Conservation (phyloP, 257 asterid genomes). For the Buddleja alternifolia region DNA sequence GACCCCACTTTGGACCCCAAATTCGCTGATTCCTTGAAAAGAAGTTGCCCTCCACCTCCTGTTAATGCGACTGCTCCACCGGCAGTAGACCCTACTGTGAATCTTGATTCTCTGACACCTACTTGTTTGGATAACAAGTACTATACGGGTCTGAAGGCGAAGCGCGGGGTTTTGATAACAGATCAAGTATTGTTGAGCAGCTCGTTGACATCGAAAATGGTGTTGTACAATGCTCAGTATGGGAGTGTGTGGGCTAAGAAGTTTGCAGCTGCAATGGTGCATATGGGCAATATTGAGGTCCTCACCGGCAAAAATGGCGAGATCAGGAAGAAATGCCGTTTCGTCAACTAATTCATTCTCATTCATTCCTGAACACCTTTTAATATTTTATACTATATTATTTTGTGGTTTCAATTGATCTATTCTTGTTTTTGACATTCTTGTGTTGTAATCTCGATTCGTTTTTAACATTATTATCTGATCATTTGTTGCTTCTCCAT, state of each 20-base stretch:
- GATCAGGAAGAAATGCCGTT: slow-evolving; percentile 53
- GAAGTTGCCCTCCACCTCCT: slow-evolving; percentile 49
- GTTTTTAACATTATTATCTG: too few relatives aligned
- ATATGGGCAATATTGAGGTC: slow-evolving; percentile 59
- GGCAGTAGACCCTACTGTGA: slow-evolving; percentile 30
- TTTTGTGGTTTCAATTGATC: too few relatives aligned
- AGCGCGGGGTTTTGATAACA: slow-evolving; percentile 43
- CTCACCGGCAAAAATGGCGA: slow-evolving; percentile 54
- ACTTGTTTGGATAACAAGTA: slow-evolving; percentile 47
- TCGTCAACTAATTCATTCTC: slow-evolving; percentile 36
- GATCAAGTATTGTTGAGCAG: slow-evolving; percentile 51
- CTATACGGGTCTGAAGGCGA: slow-evolving; percentile 41
- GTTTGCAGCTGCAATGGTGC: slow-evolving; percentile 67
- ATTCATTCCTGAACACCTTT: too few relatives aligned
- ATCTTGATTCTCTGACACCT: slow-evolving; percentile 43
- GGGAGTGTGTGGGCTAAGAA: slow-evolving; percentile 50
- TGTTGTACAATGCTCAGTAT: slow-evolving; percentile 34
- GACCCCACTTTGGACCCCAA: slow-evolving; percentile 45
- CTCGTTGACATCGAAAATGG: slow-evolving; percentile 46
- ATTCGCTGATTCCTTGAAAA: slow-evolving; percentile 39
- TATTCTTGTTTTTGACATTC: too few relatives aligned
- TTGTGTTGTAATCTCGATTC: too few relatives aligned
- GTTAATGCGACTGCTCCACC: slow-evolving; percentile 17
- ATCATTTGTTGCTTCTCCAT: too few relatives aligned
- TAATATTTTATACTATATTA: too few relatives aligned